A percentile compares a stretch with the other conserved stretches of the same genome.
Conservation (phyloP, 1,139 yeast genomes). For the Spencermartinsiella ligniputridi region DNA sequence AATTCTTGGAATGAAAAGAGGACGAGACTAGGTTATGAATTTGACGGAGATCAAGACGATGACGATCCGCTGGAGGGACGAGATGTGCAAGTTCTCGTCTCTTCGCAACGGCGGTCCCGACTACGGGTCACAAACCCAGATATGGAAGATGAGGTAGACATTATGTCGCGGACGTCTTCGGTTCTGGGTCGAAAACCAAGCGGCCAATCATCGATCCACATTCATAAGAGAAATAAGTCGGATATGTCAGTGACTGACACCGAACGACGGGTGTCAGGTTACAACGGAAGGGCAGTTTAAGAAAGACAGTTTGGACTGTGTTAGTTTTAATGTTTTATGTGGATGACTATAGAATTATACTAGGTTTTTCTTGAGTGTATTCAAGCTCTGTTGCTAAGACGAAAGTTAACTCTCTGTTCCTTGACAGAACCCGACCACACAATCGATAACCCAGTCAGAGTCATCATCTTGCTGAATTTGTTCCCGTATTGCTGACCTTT, state of each 20-base stretch:
- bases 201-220: neutral
- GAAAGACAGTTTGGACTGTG: no score
- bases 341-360: no score
- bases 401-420: no score
- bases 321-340: no score
- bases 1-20: conserved; percentile 31
- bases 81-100: conserved; percentile 71
- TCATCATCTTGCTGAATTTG: neutral
- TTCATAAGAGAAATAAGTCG: conserved; percentile 16
- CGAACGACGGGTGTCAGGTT: neutral
- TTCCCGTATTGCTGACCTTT: neutral
- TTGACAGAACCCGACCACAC: neutral
- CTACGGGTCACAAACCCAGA: conserved; percentile 63
- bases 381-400: no score
- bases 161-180: conserved; percentile 2
- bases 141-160: conserved; percentile 6
- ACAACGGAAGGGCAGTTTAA: neutral
- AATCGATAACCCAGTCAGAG: neutral
- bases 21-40: conserved; percentile 17
- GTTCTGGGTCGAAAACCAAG: conserved; percentile 3
- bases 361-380: no score
- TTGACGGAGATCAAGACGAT: conserved; percentile 21
- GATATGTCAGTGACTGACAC: conserved; percentile 20
- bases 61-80: conserved; percentile 43
- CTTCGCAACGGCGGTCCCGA: conserved; percentile 61